Conservation (phyloP, 1,284 basidiomycete species). For the Malassezia dermatis region DNA sequence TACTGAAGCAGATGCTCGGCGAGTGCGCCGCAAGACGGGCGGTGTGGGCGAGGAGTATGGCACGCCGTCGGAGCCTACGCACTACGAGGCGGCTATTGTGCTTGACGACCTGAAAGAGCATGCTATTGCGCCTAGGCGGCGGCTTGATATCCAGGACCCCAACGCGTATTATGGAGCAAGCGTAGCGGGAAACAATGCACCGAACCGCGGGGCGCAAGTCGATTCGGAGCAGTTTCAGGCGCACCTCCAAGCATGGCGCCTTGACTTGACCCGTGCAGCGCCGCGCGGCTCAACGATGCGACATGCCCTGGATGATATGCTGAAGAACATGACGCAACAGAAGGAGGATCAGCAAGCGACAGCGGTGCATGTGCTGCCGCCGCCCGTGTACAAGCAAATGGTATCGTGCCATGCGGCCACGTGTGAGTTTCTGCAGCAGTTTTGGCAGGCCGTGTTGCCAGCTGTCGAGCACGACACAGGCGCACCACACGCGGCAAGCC, state of each 20-base stretch:
- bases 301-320: constrained; percentile 12
- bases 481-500: background rate
- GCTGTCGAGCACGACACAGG: constrained; percentile 2
- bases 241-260: background rate
- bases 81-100: constrained; percentile 63
- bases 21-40: constrained; percentile 28
- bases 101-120: constrained; percentile 72
- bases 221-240: background rate
- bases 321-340: constrained; percentile 16
- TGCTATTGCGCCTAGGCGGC: constrained; percentile 58
- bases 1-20: constrained; percentile 19
- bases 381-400: constrained; percentile 66
- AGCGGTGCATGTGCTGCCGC: constrained; percentile 55
- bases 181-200: constrained; percentile 1
- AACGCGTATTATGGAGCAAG: constrained; percentile 29
- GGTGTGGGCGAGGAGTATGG: constrained; percentile 41
- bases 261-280: background rate
- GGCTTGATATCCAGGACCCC: constrained; percentile 60
- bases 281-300: background rate
- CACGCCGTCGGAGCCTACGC: background rate
- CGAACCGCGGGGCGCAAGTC: background rate
- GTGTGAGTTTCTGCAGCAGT: constrained; percentile 90
- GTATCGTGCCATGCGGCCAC: constrained; percentile 79
- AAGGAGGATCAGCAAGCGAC: background rate
- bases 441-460: constrained; percentile 81